Percentiles rank a stretch among this genome's conserved stretches.
phyloP scores from a whole-genome alignment of 1,284 basidiomycete species.

The Cystobasidium slooffiae region DNA sequence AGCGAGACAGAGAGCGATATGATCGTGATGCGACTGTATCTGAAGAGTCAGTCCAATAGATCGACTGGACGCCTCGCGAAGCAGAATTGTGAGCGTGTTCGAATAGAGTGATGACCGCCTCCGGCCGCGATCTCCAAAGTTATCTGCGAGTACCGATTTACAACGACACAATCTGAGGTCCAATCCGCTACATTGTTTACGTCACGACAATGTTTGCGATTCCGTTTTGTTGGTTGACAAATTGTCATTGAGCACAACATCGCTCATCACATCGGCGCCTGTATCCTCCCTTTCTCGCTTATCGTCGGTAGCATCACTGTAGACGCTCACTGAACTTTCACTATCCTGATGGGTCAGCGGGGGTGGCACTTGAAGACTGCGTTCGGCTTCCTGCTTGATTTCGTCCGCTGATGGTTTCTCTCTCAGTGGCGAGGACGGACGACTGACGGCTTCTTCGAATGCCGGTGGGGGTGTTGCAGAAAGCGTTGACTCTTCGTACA shows the following conservation, averaged over 20 bases:
- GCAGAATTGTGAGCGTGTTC: no score
- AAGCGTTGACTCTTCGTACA: neutral
- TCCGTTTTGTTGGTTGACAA: neutral
- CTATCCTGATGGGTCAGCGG: conserved; percentile 23
- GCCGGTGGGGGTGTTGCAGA: conserved; percentile 5
- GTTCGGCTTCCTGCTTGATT: neutral
- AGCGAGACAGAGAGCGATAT: no score
- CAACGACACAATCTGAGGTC: no score
- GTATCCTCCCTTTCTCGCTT: neutral
- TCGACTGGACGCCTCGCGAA: no score
- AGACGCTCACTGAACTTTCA: conserved; percentile 17
- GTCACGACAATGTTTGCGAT: neutral
- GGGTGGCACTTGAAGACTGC: conserved; percentile 7
- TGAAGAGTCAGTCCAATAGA: no score
- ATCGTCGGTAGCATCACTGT: conserved; percentile 7
- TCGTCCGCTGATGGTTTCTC: neutral
- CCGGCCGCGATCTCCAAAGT: no score
- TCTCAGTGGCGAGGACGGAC: neutral
- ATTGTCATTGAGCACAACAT: neutral
- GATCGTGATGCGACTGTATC: no score
- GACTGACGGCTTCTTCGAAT: conserved; percentile 7
- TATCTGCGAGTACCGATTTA: no score
- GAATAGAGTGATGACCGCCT: no score
- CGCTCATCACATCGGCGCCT: neutral
- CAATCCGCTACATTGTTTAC: no score